Evolutionary conservation across 352 stramenopile species (phyloP).

Genomic region (Phytophthora ohioensis): DNA sequence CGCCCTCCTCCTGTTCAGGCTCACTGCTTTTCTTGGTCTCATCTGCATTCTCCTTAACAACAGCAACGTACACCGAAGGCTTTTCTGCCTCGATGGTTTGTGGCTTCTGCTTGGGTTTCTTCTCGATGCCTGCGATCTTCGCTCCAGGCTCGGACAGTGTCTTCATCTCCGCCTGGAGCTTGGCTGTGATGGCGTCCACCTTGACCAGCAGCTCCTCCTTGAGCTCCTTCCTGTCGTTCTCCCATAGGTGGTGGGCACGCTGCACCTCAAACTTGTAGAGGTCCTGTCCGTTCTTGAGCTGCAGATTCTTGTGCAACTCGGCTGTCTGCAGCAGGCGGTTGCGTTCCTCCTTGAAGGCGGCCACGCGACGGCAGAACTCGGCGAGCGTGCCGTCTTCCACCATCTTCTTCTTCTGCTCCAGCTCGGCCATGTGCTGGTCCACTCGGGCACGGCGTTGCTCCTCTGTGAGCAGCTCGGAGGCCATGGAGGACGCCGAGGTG

Average conservation of each 20-base stretch:
- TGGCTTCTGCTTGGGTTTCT: constrained; percentile 17
- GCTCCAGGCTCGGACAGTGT: constrained; percentile 41
- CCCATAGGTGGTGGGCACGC: constrained; percentile 70
- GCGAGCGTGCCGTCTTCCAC: constrained; percentile 84
- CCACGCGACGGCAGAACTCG: constrained; percentile 84
- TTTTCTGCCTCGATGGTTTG: constrained; percentile 10
- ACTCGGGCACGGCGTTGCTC: constrained; percentile 44
- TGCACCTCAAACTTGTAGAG: constrained; percentile 85
- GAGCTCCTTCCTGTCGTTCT: constrained; percentile 64
- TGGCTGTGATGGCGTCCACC: constrained; percentile 54
- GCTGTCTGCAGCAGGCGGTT: constrained; percentile 77
- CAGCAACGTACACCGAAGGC: constrained; percentile 18
- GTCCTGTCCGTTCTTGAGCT: constrained; percentile 86
- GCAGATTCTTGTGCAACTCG: constrained; percentile 84
- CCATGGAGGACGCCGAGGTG: constrained; percentile 57
- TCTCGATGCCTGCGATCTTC: constrained; percentile 20
- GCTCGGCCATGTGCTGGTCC: constrained; percentile 72
- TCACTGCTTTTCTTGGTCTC: constrained; percentile 23
- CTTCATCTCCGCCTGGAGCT: constrained; percentile 61
- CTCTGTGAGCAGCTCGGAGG: constrained; percentile 52
- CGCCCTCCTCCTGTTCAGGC: constrained; percentile 33
- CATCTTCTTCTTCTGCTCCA: constrained; percentile 88
- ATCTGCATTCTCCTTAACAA: constrained; percentile 10
- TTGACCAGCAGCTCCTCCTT: constrained; percentile 63
- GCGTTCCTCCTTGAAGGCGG: constrained; percentile 85